Conservation (phyloP, 73 alveolate species). For the Blepharisma stoltei region DNA sequence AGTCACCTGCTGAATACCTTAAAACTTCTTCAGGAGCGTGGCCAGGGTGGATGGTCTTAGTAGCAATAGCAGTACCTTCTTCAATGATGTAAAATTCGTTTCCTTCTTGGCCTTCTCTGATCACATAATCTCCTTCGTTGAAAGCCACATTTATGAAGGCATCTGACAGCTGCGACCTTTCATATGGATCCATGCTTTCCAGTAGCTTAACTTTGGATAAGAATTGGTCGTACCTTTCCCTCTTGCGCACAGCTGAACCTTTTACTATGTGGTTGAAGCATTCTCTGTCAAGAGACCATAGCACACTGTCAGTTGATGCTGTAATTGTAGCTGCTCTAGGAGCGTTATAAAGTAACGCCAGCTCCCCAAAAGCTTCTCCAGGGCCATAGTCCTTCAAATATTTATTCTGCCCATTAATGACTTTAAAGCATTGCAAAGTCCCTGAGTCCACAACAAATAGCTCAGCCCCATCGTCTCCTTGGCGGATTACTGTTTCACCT, state of each 20-base stretch:
- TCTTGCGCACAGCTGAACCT: slow-evolving; percentile 87
- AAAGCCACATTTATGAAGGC: slow-evolving; percentile 82
- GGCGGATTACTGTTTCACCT: slow-evolving; percentile 42
- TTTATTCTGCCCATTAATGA: slow-evolving; percentile 26
- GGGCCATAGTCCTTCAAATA: slow-evolving; percentile 51
- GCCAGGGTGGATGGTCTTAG: slow-evolving; percentile 48
- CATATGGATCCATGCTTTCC: slow-evolving; percentile 88
- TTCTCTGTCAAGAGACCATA: slow-evolving; percentile 91
- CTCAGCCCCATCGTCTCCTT: slow-evolving; percentile 77
- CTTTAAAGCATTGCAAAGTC: slow-evolving; percentile 63
- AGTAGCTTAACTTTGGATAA: slow-evolving; percentile 70
- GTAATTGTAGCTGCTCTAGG: slow-evolving; percentile 86
- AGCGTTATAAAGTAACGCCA: slow-evolving; percentile 72
- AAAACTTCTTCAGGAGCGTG: slow-evolving; percentile 63
- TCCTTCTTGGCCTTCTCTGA: slow-evolving; percentile 92
- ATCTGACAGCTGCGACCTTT: slow-evolving; percentile 92
- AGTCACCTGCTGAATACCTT: slow-evolving; percentile 84
- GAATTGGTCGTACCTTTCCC: slow-evolving; percentile 85
- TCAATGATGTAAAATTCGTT: slow-evolving; percentile 92
- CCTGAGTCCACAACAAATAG: slow-evolving; percentile 79
- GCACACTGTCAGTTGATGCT: slow-evolving; percentile 63
- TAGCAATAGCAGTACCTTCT: slow-evolving; percentile 92
- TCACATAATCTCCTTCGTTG: slow-evolving; percentile 51
- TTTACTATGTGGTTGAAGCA: slow-evolving; percentile 88
- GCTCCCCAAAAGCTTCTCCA: slow-evolving; percentile 77